Percentiles rank a stretch among this genome's conserved stretches.
Conservation (phyloP, 495 filamentous ascomycete species). For the Hypoxylon lienhwacheense region DNA sequence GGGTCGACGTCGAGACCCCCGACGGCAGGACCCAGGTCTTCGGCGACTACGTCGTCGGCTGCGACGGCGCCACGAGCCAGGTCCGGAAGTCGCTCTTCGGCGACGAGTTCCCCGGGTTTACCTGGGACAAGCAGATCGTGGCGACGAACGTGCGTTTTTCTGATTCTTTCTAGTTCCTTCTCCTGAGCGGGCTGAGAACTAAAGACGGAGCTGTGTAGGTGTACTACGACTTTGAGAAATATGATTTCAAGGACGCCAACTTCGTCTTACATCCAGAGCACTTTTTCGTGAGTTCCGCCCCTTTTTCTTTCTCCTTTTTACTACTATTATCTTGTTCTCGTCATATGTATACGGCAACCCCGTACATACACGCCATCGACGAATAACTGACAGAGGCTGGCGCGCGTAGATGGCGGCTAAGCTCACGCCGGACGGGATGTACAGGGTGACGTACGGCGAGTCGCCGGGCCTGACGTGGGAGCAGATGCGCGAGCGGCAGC, state of each 20-base stretch:
- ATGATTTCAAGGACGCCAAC: constrained; percentile 58
- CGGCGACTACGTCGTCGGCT: constrained; percentile 61
- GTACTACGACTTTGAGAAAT: constrained; percentile 59
- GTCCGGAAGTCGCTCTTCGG: constrained; percentile 60
- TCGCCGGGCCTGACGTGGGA: constrained; percentile 53
- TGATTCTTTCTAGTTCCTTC: background rate
- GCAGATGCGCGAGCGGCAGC: constrained; percentile 56
- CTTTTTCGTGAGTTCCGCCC: constrained; percentile 46
- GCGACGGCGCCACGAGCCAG: constrained; percentile 61
- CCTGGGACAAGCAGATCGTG: constrained; percentile 60
- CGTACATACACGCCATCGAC: background rate
- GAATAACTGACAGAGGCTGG: constrained; percentile 1
- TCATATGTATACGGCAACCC: too few relatives aligned
- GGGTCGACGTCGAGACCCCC: constrained; percentile 53
- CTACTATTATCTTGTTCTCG: too few relatives aligned
- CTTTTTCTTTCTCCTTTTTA: too few relatives aligned
- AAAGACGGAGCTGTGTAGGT: constrained; percentile 39
- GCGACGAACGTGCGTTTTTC: constrained; percentile 60
- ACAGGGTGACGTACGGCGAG: constrained; percentile 64
- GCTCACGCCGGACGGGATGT: constrained; percentile 60
- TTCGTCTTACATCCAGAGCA: constrained; percentile 62
- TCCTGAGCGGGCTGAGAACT: background rate
- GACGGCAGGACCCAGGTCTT: constrained; percentile 46
- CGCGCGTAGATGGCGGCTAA: constrained; percentile 56
- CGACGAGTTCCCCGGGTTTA: constrained; percentile 61